Evolutionary conservation across 2,329 filamentous ascomycete species (phyloP).

Genomic region (Colletotrichum musae): DNA sequence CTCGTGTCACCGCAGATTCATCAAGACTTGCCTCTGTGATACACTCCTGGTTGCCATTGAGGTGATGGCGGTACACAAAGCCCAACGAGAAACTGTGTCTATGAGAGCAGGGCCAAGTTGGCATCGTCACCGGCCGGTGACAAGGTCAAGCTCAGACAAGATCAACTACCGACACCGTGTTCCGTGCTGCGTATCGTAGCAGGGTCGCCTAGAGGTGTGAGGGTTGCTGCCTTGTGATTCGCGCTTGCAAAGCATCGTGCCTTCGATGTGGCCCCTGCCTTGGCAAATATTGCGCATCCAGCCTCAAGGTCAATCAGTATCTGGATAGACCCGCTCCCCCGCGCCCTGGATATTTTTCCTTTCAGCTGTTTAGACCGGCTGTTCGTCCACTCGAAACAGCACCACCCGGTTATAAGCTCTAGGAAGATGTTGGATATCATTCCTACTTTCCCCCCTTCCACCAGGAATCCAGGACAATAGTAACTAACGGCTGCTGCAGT

Average conservation of each 20-base stretch:
- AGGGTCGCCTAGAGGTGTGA: conserved; percentile 5
- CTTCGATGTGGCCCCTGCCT: not conserved
- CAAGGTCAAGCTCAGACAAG: not conserved
- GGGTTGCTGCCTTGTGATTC: not conserved
- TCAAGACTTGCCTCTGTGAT: too few relatives aligned
- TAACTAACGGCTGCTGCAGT: not conserved
- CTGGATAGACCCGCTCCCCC: not conserved
- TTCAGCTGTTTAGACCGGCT: too few relatives aligned
- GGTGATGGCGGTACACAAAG: too few relatives aligned
- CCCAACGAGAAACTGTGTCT: too few relatives aligned
- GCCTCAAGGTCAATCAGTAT: not conserved
- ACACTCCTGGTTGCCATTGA: too few relatives aligned
- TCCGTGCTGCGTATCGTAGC: not conserved
- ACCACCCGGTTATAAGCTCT: not conserved
- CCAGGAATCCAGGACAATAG: not conserved
- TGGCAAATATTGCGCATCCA: not conserved
- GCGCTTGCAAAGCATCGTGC: not conserved
- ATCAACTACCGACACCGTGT: not conserved
- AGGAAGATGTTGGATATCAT: conserved; percentile 12
- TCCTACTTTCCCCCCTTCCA: not conserved
- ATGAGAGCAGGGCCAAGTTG: too few relatives aligned
- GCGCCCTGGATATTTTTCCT: too few relatives aligned
- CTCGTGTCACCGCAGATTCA: too few relatives aligned
- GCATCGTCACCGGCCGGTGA: too few relatives aligned
- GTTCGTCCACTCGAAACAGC: not conserved